Conservation (phyloP, 768 basidiomycete species). For the Amanita polypyramis region DNA sequence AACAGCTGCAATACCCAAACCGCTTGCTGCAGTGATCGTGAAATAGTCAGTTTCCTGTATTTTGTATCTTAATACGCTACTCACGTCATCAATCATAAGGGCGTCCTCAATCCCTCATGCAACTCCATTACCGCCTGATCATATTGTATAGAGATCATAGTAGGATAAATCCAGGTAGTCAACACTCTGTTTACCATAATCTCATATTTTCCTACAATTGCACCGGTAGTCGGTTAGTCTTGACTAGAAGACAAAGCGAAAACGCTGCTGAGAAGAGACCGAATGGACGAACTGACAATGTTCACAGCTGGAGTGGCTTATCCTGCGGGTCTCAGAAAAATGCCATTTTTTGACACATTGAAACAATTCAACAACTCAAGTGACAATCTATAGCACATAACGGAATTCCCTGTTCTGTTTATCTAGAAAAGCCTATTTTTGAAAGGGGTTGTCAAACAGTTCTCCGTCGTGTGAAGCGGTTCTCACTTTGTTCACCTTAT, state of each 20-base stretch:
- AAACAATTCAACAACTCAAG: too few species aligned
- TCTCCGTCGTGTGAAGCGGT: slow-evolving; percentile 2
- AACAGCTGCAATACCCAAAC: slow-evolving; percentile 16
- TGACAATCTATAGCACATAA: slow-evolving; percentile 38
- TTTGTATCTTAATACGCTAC: not conserved
- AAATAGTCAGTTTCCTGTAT: slow-evolving; percentile 11
- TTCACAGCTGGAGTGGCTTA: too few species aligned
- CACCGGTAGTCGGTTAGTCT: not conserved
- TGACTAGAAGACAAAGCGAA: not conserved
- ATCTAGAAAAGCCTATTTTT: slow-evolving; percentile 58
- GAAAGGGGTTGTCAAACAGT: not conserved
- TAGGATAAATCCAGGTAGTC: not conserved
- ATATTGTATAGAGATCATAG: not conserved
- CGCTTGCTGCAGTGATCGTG: slow-evolving; percentile 21
- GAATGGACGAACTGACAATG: too few species aligned
- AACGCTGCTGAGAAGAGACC: not conserved
- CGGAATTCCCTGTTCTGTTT: slow-evolving; percentile 66
- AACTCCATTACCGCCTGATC: slow-evolving; percentile 11
- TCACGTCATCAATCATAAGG: slow-evolving; percentile 6
- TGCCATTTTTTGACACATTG: too few species aligned
- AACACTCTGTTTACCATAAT: not conserved
- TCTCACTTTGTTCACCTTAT: slow-evolving; percentile 49
- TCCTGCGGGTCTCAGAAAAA: too few species aligned
- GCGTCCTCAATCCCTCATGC: slow-evolving; percentile 17
- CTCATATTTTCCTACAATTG: not conserved